Evolutionary conservation across 2,329 filamentous ascomycete genomes (phyloP).

Genomic region (Cercospora sesami): DNA sequence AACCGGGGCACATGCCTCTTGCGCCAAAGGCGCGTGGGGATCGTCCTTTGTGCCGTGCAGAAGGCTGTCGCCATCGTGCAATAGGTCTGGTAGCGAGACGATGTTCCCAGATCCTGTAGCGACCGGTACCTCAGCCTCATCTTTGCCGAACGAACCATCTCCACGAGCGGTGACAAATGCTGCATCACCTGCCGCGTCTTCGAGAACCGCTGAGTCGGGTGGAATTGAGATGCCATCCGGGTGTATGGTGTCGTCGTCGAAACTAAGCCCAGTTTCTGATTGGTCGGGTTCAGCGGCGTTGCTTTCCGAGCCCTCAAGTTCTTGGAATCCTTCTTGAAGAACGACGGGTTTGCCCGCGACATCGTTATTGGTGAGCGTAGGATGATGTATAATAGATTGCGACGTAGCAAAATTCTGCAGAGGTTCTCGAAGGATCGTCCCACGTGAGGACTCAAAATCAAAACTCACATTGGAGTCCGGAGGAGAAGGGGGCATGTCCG

Average conservation of each 20-base stretch:
- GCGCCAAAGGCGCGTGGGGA: not conserved
- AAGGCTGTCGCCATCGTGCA: slow-evolving; percentile 1
- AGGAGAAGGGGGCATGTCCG: slow-evolving; percentile 39
- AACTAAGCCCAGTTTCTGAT: not conserved
- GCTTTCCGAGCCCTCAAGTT: not conserved
- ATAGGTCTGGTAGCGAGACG: slow-evolving; percentile 5
- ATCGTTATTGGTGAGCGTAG: not conserved
- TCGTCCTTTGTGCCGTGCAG: slow-evolving; percentile 2
- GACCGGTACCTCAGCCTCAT: not conserved
- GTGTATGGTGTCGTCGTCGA: not conserved
- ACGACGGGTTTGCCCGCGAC: not conserved
- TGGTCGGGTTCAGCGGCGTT: slow-evolving; percentile 5
- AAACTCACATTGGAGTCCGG: slow-evolving; percentile 38
- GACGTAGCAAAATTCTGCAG: not conserved
- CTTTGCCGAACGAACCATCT: slow-evolving; percentile 1
- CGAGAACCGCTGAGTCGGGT: not conserved
- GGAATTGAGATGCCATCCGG: not conserved
- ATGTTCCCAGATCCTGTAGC: not conserved
- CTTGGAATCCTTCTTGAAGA: slow-evolving; percentile 6
- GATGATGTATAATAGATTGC: slow-evolving; percentile 6
- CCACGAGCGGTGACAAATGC: slow-evolving; percentile 5
- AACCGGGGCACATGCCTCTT: not conserved
- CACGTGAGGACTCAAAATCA: slow-evolving; percentile 23
- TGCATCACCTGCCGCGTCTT: slow-evolving; percentile 1
- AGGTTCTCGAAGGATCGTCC: slow-evolving; percentile 3